Evolutionary conservation across 352 stramenopile species (phyloP).

Genomic region (Globisporangium recalcitrans): DNA sequence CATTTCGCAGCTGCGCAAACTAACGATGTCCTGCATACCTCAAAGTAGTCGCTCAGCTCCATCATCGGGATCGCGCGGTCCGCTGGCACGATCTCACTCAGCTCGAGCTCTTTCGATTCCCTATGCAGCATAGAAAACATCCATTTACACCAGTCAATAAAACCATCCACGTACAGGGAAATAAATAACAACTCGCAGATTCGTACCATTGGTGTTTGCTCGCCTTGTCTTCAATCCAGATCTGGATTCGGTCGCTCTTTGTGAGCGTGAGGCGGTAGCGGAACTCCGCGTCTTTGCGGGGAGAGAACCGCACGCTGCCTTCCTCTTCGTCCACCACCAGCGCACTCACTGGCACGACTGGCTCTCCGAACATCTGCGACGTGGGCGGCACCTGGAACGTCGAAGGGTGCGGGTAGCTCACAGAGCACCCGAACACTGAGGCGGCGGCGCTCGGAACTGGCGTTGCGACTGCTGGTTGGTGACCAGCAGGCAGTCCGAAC

Average conservation of each 20-base stretch:
- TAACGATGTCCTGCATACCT: neutral
- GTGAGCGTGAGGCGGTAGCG: neutral
- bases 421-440: neutral
- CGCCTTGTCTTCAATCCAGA: slow-evolving; percentile 1
- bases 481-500: neutral
- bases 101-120: slow-evolving; percentile 9
- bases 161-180: neutral
- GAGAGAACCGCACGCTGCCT: neutral
- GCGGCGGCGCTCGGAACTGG: neutral
- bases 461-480: neutral
- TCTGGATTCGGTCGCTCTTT: neutral
- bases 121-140: neutral
- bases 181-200: neutral
- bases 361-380: neutral
- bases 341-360: neutral
- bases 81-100: slow-evolving; percentile 2
- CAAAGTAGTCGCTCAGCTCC: slow-evolving; percentile 12
- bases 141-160: neutral
- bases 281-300: neutral
- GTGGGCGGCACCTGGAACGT: neutral
- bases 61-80: slow-evolving; percentile 7
- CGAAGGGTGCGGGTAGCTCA: neutral
- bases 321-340: neutral
- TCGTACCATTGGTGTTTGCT: slow-evolving; percentile 5
- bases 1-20: too few relatives aligned